Percentiles rank a stretch among this genome's conserved stretches.
These are phyloP conservation scores for Tolypocladium nubicola DNA, from an alignment of 2,329 filamentous ascomycete species.

Conservation along the genomic window DNA sequence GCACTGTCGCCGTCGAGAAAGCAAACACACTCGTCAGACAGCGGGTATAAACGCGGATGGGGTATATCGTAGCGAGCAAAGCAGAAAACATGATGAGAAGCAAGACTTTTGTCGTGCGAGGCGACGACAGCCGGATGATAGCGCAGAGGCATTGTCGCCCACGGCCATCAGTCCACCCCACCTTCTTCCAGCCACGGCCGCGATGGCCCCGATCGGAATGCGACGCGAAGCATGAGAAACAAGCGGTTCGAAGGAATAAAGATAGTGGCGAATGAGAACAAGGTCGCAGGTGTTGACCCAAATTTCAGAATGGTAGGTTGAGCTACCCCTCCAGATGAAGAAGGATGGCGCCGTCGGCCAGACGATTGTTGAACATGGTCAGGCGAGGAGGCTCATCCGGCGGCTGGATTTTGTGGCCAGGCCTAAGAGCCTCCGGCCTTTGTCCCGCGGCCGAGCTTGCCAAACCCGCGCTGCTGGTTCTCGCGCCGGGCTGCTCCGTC, in stretches of 20 bases:
- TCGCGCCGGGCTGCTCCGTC: conserved; percentile 53
- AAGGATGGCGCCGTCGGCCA: background rate
- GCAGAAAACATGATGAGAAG: conserved; percentile 8
- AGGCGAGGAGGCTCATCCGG: background rate
- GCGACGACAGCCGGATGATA: conserved; percentile 3
- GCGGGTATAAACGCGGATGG: conserved; percentile 34
- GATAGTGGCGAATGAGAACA: background rate
- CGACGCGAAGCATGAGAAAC: background rate
- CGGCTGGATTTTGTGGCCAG: no score
- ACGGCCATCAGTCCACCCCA: background rate
- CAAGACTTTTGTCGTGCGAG: background rate
- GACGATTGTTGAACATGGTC: conserved; percentile 19
- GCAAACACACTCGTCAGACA: conserved; percentile 26
- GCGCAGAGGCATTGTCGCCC: conserved; percentile 3
- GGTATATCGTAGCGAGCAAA: conserved; percentile 27
- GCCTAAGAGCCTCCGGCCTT: conserved; percentile 9
- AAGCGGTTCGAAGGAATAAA: no score
- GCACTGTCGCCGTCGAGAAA: conserved; percentile 43
- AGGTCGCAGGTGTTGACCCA: background rate
- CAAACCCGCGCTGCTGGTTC: conserved; percentile 46
- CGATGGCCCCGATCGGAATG: background rate
- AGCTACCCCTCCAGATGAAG: conserved; percentile 16
- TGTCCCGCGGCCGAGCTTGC: conserved; percentile 26
- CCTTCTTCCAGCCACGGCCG: background rate
- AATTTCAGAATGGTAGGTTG: conserved; percentile 22